These are phyloP conservation scores for Gliomastix tumulicola DNA, from an alignment of 2,329 filamentous ascomycete species.

Conservation along the genomic window DNA sequence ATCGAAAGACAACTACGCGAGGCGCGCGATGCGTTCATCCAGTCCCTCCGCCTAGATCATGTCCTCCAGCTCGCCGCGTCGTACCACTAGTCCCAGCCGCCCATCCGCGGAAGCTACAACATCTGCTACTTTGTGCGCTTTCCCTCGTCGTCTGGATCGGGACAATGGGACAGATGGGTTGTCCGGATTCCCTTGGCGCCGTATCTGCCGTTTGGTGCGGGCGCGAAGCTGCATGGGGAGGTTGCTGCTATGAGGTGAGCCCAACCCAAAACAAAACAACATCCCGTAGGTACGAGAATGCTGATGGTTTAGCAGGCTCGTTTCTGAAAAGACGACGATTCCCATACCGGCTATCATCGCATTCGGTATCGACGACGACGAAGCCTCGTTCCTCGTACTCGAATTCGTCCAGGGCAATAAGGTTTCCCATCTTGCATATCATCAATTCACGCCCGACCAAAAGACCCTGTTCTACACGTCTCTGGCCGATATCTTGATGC, in stretches of 20 bases:
- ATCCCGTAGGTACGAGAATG: not conserved
- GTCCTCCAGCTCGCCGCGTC: not conserved
- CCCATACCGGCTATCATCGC: not conserved
- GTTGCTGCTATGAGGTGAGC: not conserved
- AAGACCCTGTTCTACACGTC: not conserved
- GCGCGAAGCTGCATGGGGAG: not conserved
- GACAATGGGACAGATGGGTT: not conserved
- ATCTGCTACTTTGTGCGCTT: not conserved
- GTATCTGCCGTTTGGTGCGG: not conserved
- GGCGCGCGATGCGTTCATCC: not conserved
- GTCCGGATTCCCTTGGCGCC: not conserved
- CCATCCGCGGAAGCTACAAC: not conserved
- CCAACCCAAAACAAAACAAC: not conserved
- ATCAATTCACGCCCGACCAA: not conserved
- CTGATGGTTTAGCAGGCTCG: not conserved
- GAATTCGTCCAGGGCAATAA: not conserved
- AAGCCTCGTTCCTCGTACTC: not conserved
- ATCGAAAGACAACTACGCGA: not conserved
- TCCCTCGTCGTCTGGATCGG: not conserved
- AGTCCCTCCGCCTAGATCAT: not conserved
- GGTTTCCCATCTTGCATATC: not conserved
- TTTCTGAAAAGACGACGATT: not conserved
- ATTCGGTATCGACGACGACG: not conserved
- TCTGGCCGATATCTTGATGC: not conserved
- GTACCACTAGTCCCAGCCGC: not conserved